phyloP scores from a whole-genome alignment of 768 basidiomycete species.

The Chalciporus piperatus region DNA sequence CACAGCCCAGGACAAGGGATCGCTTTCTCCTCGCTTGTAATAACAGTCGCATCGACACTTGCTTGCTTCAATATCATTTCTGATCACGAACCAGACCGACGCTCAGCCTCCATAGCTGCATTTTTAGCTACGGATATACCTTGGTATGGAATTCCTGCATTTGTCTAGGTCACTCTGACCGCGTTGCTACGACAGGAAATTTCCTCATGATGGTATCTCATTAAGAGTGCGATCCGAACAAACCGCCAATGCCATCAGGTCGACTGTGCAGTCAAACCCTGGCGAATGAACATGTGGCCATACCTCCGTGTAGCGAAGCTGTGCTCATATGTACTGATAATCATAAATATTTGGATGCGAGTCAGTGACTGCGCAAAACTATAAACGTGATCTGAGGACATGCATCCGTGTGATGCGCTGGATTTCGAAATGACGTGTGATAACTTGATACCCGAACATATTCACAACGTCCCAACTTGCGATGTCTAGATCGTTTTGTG shows the following conservation, averaged over 20 bases:
- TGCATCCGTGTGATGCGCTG: no score
- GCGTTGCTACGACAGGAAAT: not conserved
- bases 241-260: constrained; percentile 1
- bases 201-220: constrained; percentile 2
- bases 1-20: constrained; percentile 4
- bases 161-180: not conserved
- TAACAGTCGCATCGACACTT: constrained; percentile 3
- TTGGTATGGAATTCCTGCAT: not conserved
- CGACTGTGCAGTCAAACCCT: not conserved
- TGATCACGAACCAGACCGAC: not conserved
- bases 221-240: constrained; percentile 6
- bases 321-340: no score
- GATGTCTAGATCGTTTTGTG: no score
- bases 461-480: not conserved
- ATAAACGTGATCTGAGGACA: no score
- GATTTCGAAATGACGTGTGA: no score
- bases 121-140: constrained; percentile 7
- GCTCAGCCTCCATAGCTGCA: not conserved
- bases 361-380: no score
- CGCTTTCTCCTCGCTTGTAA: constrained; percentile 2
- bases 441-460: no score
- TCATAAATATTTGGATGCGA: no score
- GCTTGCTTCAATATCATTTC: constrained; percentile 1
- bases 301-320: not conserved
- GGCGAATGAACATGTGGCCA: not conserved